Base-by-base conservation (phyloP, 2,329 filamentous ascomycete species). In the Fusarium floridanum region DNA sequence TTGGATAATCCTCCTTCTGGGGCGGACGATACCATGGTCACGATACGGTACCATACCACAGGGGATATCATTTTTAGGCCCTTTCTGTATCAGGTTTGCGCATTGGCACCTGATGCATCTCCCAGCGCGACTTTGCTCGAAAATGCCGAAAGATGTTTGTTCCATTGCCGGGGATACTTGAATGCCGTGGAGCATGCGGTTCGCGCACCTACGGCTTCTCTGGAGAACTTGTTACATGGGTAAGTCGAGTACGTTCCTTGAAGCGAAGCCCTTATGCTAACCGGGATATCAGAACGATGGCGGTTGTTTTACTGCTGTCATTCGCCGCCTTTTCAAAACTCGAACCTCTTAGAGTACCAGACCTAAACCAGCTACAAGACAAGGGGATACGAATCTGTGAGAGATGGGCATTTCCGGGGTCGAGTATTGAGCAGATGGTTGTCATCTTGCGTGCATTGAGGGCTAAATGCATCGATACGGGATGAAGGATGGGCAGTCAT, bases 371-470 rank as follows among this genome's bases (percentile, higher is more conserved):
- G 37, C 22, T 75, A 10, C 74, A 76, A 27, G 74, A 76, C 9
- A 76, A 75, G 11, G 74, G 68, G 1, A 76, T 76, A 36, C 22
- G 50, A 14, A 76, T 76, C n/a, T 66, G 74, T 9, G 72, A 75
- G 24, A 41, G 71, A 39, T 76, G 74, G 74, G 74, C 74, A 0
- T 76, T 76, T 24, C 74, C 71, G 2, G 71, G 69, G 0, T 76
- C 74, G 0, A 76, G 74, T 6, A 76, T 76, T 29, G 74, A 76
- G 6, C 74, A 76, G 17, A 76, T 76, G 74, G 68, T 76, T 20
- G 72, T 70, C 8, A 76, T 76, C 27, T 27, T 76, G 24, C 74
- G 69, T 7, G 69, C 74, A 10, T 32, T 76, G 6, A 43, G 74
- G 24, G 74, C 71, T 4, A 76, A 76, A 48, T 71, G 71, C 8